Percentiles rank a stretch among this genome's conserved stretches.
These are phyloP conservation scores for Leccinum subspadiceum DNA, from an alignment of 1,284 basidiomycete species.

Conservation along the genomic window DNA sequence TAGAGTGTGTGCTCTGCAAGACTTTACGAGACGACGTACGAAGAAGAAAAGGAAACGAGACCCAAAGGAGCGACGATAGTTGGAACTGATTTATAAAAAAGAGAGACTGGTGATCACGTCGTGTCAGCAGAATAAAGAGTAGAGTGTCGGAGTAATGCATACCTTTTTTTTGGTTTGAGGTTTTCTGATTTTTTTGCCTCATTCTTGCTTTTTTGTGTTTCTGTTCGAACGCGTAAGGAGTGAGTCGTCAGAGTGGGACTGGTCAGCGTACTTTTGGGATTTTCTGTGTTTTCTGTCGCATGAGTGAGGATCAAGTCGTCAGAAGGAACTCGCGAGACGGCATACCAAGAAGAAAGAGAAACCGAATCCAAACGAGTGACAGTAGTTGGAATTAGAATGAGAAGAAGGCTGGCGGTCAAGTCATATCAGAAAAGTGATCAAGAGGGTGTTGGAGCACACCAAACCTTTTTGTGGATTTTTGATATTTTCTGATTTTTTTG, in stretches of 20 bases:
- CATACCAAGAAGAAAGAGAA: neutral
- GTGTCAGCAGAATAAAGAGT: neutral
- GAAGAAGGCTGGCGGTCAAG: neutral
- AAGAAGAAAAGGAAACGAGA: neutral
- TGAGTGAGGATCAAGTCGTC: too few relatives aligned
- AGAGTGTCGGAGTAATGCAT: neutral
- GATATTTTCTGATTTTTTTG: neutral
- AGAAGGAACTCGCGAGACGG: too few relatives aligned
- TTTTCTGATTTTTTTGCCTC: neutral
- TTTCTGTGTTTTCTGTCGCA: too few relatives aligned
- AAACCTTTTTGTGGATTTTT: neutral
- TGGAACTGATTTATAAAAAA: neutral
- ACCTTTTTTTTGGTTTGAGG: neutral
- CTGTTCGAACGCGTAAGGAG: too few relatives aligned
- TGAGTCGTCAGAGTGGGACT: too few relatives aligned
- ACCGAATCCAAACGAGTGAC: neutral
- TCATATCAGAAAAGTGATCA: neutral
- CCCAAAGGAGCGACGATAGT: neutral
- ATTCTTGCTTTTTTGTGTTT: too few relatives aligned
- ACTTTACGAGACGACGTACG: neutral
- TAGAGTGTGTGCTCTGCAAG: neutral
- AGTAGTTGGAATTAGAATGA: neutral
- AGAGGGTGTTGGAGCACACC: too few relatives aligned
- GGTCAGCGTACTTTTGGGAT: too few relatives aligned
- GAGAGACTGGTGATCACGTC: neutral